These are phyloP conservation scores for Pulchroboletus neoregius DNA, from an alignment of 1,284 basidiomycete genomes.

Conservation along the genomic window DNA sequence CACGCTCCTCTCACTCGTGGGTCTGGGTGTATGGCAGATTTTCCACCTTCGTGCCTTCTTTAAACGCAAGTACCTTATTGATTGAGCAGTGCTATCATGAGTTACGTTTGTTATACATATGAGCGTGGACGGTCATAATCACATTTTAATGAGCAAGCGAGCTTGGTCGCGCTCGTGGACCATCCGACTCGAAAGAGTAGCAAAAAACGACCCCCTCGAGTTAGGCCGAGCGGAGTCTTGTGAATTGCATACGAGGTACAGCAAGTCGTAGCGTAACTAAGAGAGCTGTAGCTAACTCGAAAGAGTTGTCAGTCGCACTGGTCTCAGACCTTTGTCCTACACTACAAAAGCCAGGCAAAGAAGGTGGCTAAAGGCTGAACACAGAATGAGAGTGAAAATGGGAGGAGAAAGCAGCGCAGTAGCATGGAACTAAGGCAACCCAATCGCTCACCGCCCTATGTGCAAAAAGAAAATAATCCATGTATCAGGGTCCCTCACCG, in stretches of 20 bases:
- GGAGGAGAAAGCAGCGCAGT: not conserved
- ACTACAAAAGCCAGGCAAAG: not conserved
- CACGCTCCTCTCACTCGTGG: constrained; percentile 75
- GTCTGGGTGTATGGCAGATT: constrained; percentile 93
- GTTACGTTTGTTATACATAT: constrained; percentile 3
- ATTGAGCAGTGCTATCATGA: constrained; percentile 42
- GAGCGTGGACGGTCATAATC: constrained; percentile 1
- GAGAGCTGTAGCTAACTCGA: no score
- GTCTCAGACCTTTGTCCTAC: constrained; percentile 13
- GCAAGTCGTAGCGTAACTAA: no score
- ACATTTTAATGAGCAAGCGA: no score
- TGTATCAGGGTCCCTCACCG: constrained; percentile 9
- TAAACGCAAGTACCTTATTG: constrained; percentile 96
- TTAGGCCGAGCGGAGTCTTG: no score
- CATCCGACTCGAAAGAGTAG: no score
- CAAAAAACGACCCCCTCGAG: no score
- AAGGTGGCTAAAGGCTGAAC: not conserved
- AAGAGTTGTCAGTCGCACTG: not conserved
- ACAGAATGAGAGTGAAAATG: not conserved
- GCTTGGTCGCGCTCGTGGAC: no score
- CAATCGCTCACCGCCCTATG: not conserved
- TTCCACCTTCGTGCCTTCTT: constrained; percentile 92
- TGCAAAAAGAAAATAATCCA: not conserved
- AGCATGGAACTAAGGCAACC: not conserved
- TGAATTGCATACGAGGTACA: no score